Evolutionary conservation across 345 rosid species (phyloP).

Genomic region (Moricandia arvensis): DNA sequence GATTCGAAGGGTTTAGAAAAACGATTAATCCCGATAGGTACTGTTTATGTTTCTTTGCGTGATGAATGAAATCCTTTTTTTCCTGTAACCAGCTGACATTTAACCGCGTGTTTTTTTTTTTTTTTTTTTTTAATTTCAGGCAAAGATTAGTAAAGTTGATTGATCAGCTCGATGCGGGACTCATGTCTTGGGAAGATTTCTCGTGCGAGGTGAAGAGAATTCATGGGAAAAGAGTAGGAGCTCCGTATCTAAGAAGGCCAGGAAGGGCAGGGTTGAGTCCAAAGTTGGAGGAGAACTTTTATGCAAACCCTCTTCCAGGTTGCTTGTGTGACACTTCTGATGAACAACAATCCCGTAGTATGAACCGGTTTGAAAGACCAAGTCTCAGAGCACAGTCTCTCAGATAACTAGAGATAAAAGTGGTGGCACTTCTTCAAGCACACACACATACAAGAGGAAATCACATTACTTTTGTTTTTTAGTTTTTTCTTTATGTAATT

Average conservation of each 20-base stretch:
- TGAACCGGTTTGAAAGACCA: too few relatives aligned
- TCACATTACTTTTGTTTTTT: neutral
- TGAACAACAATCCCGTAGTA: too few relatives aligned
- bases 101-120: neutral
- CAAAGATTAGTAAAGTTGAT: conserved; percentile 53
- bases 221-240: conserved; percentile 55
- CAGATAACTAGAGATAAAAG: conserved; percentile 12
- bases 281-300: conserved; percentile 58
- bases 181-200: conserved; percentile 52
- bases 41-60: neutral
- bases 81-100: neutral
- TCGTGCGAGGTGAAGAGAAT: conserved; percentile 41
- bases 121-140: conserved; percentile 41
- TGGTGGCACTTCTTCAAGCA: neutral
- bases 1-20: conserved; percentile 64
- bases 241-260: conserved; percentile 50
- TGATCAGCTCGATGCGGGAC: conserved; percentile 50
- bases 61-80: neutral
- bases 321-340: conserved; percentile 57
- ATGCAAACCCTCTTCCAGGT: conserved; percentile 75
- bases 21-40: conserved; percentile 73
- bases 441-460: neutral
- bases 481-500: conserved; percentile 10
- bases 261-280: conserved; percentile 27
- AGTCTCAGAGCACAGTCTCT: conserved; percentile 34